Base-by-base conservation (phyloP, 768 basidiomycete species). In the Pleurotus pulmonarius region DNA sequence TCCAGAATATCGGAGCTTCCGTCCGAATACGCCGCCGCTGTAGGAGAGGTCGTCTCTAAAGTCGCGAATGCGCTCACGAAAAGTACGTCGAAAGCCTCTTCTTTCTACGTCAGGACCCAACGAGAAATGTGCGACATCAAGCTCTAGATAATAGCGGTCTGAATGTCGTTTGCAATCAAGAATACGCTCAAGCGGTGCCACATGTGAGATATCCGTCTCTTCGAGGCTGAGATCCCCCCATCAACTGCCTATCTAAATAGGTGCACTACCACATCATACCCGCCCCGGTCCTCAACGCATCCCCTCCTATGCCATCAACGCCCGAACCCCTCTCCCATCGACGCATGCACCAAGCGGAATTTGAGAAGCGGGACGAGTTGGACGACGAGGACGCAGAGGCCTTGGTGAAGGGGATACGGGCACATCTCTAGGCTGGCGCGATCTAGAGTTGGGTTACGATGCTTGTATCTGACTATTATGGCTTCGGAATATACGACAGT, bases 201-300 rank as follows among this genome's bases (percentile, higher is more conserved):
- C 88, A 90, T 71, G 88, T 88, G 59, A 57, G 82, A 64, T 16
- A 5, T 8, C 47, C 29, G 1, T 9, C 29, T 34, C 29, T 34
- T 34, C 11, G 29, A 34, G 3, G 29, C 9, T 34, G 29, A 34
- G 29, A 29, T 2, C 9, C 9, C 29, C 9, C 1, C 29, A 4
- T 44, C 34, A 5, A 22, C 55, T 24, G 20, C 56, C 43, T 45
- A 34, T 49, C 9, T 25, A 47, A 46, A 13, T 56, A 88, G 87
- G 88, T 89, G 26, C 88, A 89, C 65, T 88, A 85, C 64, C 88
- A 90, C 66, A 78, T 90, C 49, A 84, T 90, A 55, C 88, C 88
- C 1, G 87, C 88, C 1, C 88, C 88, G 2, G 72, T 58, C 26
- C 75, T 81, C 58, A 69, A 59, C 53, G 55, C 65, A 38, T 53